Base-by-base conservation (phyloP, 1,284 basidiomycete genomes). In the Jaminaea rosea region DNA sequence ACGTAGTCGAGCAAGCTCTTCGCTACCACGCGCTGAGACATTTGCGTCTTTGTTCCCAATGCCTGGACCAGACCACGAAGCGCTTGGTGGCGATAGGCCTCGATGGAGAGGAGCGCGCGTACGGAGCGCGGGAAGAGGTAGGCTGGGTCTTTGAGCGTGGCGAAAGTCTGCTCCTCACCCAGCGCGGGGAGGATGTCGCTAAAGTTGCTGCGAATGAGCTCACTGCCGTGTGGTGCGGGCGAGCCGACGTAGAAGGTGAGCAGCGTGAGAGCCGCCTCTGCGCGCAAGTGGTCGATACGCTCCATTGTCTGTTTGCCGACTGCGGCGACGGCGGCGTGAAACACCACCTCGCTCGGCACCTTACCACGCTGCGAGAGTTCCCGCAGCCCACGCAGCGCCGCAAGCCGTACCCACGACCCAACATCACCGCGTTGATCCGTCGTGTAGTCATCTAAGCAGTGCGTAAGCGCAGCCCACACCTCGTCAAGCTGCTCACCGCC, bases 401-500 rank as follows among this genome's bases (percentile, higher is more conserved):
- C 54, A n/a, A 86, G 79, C 46, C 94, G 85, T 26, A 94, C 82
- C 92, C 92, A 97, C 0, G 92, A 96, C 26, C 94, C 94, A 23
- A 99, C 87, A 69, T 99, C 94, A 4, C 94, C 94, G 52, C 94
- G 82, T 74, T 94, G 87, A 70, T 98, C 94, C 27, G 82, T 84
- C 1, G 88, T 85, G 69, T 97, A 97, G 77, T 99, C 93, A 15
- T 82, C 79, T 34, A 98, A 74, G 1, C 89, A 90, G 11, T 67
- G 69, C 19, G 85, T 74, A 28, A 79, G 66, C 0, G 73, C 65
- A n/a, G 26, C 27, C 49, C 52, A n/a, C 36, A 51, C 15, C 32
- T 32, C 44, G 13, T 41, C 4, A 13, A 52, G 44, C 2, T 34
- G 17, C 26, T 29, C 23, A 3, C 26, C 45, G 8, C 26, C 17